Conservation (phyloP, 768 basidiomycete species). For the Obba rivulosa region DNA sequence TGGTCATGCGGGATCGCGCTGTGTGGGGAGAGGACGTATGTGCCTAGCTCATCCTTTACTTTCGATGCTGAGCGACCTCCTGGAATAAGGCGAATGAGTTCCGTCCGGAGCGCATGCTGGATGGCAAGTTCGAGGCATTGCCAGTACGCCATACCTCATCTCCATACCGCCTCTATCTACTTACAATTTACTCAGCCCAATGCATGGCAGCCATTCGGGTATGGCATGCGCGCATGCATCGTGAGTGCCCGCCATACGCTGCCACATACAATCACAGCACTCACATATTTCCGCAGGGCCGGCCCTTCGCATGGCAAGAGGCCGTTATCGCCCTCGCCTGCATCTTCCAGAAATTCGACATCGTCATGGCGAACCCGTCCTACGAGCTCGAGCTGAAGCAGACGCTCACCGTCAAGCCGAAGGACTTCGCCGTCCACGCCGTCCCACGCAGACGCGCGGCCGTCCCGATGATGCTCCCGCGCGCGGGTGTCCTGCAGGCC, state of each 20-base stretch:
- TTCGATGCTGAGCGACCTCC: neutral
- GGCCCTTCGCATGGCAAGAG: conserved; percentile 46
- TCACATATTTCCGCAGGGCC: conserved; percentile 19
- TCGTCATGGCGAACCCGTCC: conserved; percentile 35
- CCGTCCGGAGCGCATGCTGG: conserved; percentile 44
- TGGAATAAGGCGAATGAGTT: conserved; percentile 29
- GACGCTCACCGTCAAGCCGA: conserved; percentile 43
- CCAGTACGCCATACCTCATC: conserved; percentile 26
- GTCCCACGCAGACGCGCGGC: conserved; percentile 24
- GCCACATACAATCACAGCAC: neutral
- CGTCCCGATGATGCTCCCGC: conserved; percentile 7
- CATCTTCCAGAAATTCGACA: conserved; percentile 42
- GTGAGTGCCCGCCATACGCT: conserved; percentile 7
- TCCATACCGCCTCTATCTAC: neutral
- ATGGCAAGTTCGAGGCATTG: conserved; percentile 43
- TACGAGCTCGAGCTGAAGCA: conserved; percentile 42
- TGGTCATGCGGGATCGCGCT: conserved; percentile 34
- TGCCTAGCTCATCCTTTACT: conserved; percentile 4
- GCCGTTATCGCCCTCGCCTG: conserved; percentile 35
- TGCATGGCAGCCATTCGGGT: conserved; percentile 38
- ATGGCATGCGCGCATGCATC: conserved; percentile 21
- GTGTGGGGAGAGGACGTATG: conserved; percentile 47
- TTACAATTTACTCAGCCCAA: conserved; percentile 27
- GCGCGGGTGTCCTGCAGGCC: conserved; percentile 14
- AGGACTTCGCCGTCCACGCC: conserved; percentile 35